Evolutionary conservation across 176 grass and related monocot species (phyloP).

Genomic region (Musa schizocarpa): DNA sequence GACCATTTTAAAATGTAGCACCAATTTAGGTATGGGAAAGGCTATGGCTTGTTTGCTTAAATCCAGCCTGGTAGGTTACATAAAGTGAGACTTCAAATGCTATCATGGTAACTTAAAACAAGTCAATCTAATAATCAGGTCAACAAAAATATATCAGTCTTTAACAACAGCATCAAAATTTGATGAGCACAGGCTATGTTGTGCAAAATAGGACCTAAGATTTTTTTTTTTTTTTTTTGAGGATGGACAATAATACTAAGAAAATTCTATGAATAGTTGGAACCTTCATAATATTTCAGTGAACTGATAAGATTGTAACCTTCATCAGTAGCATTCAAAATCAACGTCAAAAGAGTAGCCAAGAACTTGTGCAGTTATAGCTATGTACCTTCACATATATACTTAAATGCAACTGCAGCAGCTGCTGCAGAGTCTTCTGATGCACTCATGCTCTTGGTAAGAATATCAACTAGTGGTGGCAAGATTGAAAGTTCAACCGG

Average conservation of each 20-base stretch:
- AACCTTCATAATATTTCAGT: neutral
- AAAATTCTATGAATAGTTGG: too few species aligned
- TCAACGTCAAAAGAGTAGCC: neutral
- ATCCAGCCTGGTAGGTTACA: neutral
- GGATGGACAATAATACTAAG: too few species aligned
- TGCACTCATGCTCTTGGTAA: conserved; percentile 77
- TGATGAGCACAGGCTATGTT: too few species aligned
- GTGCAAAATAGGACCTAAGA: too few species aligned
- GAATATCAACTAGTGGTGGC: conserved; percentile 81
- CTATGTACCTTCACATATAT: conserved; percentile 98
- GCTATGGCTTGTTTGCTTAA: neutral
- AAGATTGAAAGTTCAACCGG: conserved; percentile 71
- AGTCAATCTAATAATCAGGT: too few species aligned
- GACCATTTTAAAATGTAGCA: too few species aligned
- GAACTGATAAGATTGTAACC: neutral
- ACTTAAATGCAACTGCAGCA: conserved; percentile 87
- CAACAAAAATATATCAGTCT: too few species aligned
- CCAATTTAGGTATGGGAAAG: too few species aligned
- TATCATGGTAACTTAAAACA: neutral
- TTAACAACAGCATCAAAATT: too few species aligned
- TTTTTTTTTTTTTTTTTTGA: too few species aligned
- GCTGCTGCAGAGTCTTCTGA: conserved; percentile 82
- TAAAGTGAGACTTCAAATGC: neutral
- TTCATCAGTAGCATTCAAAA: neutral
- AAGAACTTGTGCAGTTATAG: conserved; percentile 13